These are phyloP conservation scores for Casuarina cunninghamiana DNA, from an alignment of 306 rosid species.

Conservation along the genomic window DNA sequence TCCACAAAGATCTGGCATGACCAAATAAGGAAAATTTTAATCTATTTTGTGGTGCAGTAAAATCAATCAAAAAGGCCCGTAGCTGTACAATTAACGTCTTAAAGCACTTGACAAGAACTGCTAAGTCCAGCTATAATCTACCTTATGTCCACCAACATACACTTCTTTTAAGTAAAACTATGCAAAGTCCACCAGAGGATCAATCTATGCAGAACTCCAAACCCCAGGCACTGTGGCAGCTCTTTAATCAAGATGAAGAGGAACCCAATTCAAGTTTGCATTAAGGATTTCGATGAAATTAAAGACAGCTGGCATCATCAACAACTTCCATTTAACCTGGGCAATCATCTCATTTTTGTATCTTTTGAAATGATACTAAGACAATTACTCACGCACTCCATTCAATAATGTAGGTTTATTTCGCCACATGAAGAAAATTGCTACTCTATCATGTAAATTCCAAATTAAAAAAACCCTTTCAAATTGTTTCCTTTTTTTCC, in stretches of 20 bases:
- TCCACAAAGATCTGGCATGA: neutral
- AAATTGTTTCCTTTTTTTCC: too few species aligned
- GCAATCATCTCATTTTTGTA: slow-evolving; percentile 1
- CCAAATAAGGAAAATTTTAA: neutral
- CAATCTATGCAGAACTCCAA: neutral
- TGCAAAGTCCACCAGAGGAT: neutral
- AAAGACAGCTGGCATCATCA: neutral
- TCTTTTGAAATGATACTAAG: neutral
- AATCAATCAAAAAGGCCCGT: neutral
- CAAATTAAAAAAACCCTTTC: neutral
- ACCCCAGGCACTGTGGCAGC: neutral
- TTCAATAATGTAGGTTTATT: neutral
- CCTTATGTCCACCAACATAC: neutral
- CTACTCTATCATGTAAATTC: neutral
- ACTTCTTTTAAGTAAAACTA: neutral
- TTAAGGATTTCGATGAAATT: neutral
- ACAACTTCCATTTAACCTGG: neutral
- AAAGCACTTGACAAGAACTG: neutral
- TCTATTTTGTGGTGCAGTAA: neutral
- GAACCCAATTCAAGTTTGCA: too few species aligned
- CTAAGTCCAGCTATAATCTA: neutral
- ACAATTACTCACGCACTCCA: neutral
- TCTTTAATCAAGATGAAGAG: neutral
- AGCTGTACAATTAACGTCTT: neutral
- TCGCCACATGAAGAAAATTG: neutral